Percentiles rank a stretch among this genome's conserved stretches.
Conservation (phyloP, 1,284 basidiomycete genomes). For the Termitomyces sp. region DNA sequence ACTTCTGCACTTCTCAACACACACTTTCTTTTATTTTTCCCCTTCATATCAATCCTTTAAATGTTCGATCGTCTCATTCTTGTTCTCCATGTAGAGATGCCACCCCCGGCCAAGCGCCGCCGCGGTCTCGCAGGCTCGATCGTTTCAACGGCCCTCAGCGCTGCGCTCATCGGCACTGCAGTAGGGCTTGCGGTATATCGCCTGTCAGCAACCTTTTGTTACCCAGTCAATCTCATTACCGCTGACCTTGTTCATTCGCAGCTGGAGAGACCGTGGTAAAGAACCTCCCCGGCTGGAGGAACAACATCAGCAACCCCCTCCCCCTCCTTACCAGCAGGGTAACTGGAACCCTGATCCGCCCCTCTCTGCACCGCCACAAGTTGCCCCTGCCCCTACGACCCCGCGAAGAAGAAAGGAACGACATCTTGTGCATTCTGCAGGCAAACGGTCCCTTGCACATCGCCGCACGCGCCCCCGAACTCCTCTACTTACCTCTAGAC, state of each 20-base stretch:
- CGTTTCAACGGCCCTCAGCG: constrained; percentile 72
- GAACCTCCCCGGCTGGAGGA: constrained; percentile 51
- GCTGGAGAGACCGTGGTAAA: constrained; percentile 70
- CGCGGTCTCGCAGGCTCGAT: constrained; percentile 73
- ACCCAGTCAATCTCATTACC: constrained; percentile 2
- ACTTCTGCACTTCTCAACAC: constrained; percentile 1
- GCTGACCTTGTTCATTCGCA: constrained; percentile 14
- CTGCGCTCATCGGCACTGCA: constrained; percentile 75
- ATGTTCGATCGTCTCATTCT: constrained; percentile 28
- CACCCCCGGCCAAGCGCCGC: constrained; percentile 42
- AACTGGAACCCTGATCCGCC: constrained; percentile 36
- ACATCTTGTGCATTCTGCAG: background rate
- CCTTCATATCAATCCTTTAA: constrained; percentile 15
- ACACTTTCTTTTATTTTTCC: constrained; percentile 12
- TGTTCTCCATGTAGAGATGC: constrained; percentile 42
- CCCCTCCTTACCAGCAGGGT: constrained; percentile 61
- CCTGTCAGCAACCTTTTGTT: constrained; percentile 49
- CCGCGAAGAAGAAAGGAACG: constrained; percentile 2
- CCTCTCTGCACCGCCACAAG: constrained; percentile 18
- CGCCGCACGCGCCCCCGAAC: constrained; percentile 9
- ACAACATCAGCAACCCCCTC: constrained; percentile 39
- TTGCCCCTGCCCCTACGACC: constrained; percentile 20
- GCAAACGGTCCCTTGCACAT: constrained; percentile 1
- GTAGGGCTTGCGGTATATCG: constrained; percentile 80
- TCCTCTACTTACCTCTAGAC: background rate